phyloP scores from a whole-genome alignment of 129 eudicot species.

The Lonicera japonica region DNA sequence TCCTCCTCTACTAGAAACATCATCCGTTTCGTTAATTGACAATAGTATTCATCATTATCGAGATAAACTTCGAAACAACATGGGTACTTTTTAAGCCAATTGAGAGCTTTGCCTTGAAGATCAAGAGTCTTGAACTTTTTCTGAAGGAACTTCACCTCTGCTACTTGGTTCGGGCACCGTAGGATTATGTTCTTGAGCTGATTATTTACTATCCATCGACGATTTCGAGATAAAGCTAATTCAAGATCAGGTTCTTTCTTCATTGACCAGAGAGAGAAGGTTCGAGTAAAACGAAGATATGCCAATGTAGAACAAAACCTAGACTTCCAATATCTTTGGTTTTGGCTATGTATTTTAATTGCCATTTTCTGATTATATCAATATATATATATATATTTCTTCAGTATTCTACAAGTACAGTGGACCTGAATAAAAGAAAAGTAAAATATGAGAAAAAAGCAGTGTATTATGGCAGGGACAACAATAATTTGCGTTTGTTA shows the following conservation, averaged over 20 bases:
- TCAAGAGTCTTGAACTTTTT: constrained; percentile 82
- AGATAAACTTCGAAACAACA: constrained; percentile 75
- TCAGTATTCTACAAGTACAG: constrained; percentile 4
- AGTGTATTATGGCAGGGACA: not conserved
- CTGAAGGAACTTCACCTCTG: constrained; percentile 51
- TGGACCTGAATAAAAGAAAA: constrained; percentile 11
- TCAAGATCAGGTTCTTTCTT: constrained; percentile 93
- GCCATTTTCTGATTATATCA: constrained; percentile 12
- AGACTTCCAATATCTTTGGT: constrained; percentile 4
- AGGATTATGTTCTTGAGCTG: constrained; percentile 79
- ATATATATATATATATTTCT: not conserved
- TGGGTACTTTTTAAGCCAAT: constrained; percentile 88
- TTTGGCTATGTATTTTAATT: constrained; percentile 17
- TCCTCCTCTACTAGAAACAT: constrained; percentile 66
- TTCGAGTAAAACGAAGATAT: constrained; percentile 17
- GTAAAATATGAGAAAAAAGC: not conserved
- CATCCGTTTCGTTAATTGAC: constrained; percentile 72
- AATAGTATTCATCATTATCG: constrained; percentile 50
- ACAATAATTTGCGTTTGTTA: not conserved
- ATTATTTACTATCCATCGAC: constrained; percentile 79
- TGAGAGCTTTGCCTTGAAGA: constrained; percentile 80
- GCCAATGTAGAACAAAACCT: constrained; percentile 10
- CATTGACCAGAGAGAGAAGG: constrained; percentile 87
- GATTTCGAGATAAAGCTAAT: constrained; percentile 67
- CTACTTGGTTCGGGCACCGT: constrained; percentile 60